These are phyloP conservation scores for Pleurostoma richardsiae DNA, from an alignment of 2,329 filamentous ascomycete genomes.

Conservation along the genomic window DNA sequence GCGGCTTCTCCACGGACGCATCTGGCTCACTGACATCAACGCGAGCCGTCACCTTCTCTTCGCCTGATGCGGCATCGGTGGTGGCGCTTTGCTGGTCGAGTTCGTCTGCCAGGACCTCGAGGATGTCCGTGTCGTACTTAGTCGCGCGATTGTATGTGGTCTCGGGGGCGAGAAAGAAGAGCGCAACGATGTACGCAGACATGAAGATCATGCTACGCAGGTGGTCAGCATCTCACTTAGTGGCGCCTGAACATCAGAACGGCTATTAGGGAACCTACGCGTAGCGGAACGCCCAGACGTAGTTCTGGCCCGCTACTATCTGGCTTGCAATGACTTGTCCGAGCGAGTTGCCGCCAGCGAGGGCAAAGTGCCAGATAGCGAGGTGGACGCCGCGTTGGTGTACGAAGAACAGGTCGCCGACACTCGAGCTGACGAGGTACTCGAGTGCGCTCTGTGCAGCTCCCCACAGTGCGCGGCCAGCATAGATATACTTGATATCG, in stretches of 20 bases:
- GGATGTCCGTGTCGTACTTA: slow-evolving; percentile 1
- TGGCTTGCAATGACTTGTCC: slow-evolving; percentile 6
- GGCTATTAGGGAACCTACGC: background rate
- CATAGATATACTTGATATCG: slow-evolving; percentile 3
- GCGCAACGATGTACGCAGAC: background rate
- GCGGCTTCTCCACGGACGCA: background rate
- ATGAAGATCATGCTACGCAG: background rate
- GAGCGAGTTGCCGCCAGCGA: slow-evolving; percentile 4
- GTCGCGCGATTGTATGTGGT: background rate
- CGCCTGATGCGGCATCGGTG: background rate
- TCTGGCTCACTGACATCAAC: background rate
- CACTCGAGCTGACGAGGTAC: slow-evolving; percentile 16
- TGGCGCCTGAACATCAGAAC: background rate
- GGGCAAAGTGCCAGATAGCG: slow-evolving; percentile 2
- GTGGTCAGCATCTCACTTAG: background rate
- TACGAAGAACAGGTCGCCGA: slow-evolving; percentile 6
- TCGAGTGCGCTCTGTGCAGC: slow-evolving; percentile 14
- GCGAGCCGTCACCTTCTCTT: background rate
- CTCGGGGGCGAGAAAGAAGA: background rate
- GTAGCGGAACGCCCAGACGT: slow-evolving; percentile 5
- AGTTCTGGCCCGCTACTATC: slow-evolving; percentile 2
- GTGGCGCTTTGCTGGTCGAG: background rate
- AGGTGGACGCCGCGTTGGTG: slow-evolving; percentile 5
- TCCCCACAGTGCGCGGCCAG: slow-evolving; percentile 4
- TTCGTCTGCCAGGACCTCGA: slow-evolving; percentile 1